These are phyloP conservation scores for Kuraishia capsulata DNA, from an alignment of 805 yeast genomes.

Conservation along the genomic window DNA sequence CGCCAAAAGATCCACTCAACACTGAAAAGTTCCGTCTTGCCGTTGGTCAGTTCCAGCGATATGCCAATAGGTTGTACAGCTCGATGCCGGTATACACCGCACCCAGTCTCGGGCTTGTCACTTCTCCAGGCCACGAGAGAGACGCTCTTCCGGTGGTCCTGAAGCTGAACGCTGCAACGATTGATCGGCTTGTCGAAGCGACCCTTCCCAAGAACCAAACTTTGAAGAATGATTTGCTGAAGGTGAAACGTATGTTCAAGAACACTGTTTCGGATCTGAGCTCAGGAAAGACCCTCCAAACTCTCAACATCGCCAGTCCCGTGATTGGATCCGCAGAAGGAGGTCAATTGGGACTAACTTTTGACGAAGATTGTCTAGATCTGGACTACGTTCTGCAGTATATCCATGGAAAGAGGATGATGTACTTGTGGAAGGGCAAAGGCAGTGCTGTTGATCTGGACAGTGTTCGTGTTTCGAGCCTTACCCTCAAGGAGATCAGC, in stretches of 20 bases:
- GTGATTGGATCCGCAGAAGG: constrained; percentile 5
- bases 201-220: constrained; percentile 14
- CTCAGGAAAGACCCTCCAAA: constrained; percentile 23
- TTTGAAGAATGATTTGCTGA: constrained; percentile 23
- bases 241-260: constrained; percentile 24
- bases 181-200: constrained; percentile 5
- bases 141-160: neutral
- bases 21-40: constrained; percentile 58
- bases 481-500: constrained; percentile 1
- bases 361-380: constrained; percentile 4
- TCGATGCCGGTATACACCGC: neutral
- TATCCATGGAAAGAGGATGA: constrained; percentile 21
- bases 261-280: constrained; percentile 26
- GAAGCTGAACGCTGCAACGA: constrained; percentile 3
- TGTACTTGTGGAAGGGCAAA: constrained; percentile 40
- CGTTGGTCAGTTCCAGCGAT: constrained; percentile 69
- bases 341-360: neutral
- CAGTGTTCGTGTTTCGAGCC: constrained; percentile 8
- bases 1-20: constrained; percentile 79
- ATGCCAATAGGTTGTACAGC: constrained; percentile 3
- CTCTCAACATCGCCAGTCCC: constrained; percentile 13
- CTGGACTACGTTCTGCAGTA: constrained; percentile 14
- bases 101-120: neutral
- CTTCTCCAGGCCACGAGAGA: constrained; percentile 20
- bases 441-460: constrained; percentile 30